Base-by-base conservation (phyloP, 345 rosid species). In the Brassica rapa region DNA sequence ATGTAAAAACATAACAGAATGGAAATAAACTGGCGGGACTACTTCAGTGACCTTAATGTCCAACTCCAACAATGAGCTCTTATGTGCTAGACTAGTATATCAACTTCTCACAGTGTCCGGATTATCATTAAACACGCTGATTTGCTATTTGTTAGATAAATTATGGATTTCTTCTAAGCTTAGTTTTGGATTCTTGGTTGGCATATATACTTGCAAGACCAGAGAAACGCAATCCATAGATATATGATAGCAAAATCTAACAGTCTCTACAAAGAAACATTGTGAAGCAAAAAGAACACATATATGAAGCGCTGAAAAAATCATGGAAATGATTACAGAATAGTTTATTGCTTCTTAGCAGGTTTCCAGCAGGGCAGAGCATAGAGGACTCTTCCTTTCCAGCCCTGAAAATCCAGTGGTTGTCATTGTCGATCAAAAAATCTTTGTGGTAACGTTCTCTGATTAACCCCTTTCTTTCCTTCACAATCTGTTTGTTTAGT, bases 281-380 rank as follows among this genome's bases (percentile, higher is more conserved):
- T 21, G 14, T 30, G 24, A 2, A 41, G 55, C 39, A 33, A 12
- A 62, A 62, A 64, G 16, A 41, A 46, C 60, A 39, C 66, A 72
- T 32, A 33, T 43, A 79, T 32, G 3, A 16, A 51, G 24, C 70
- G 57, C 23, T 63, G 57, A 70, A 43, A 62, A 23, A 64, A 64
- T 29, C 9, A 14, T 37, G 43, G n/a, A 43, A 66, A 57, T 72
- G 70, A 60, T 15, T 51, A 66, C 46, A 49, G 8, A 73, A 61
- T 2, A 57, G 41, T 15, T 43, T 33, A 33, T 76, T 32, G 76
- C 51, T 69, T 77, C 78, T 81, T 73, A 4, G 68, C 79, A 71
- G 93, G 93, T 72, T 85, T 82, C 98, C 97, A 94, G 46, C 87
- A 86, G 0, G 97, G 86, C 64, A 88, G 78, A 51, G 92, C 97